Evolutionary conservation across 148 eudicot genomes (phyloP), one percentile per base, ranked within the genome.

Genomic region (Rhododendron williamsianum): DNA sequence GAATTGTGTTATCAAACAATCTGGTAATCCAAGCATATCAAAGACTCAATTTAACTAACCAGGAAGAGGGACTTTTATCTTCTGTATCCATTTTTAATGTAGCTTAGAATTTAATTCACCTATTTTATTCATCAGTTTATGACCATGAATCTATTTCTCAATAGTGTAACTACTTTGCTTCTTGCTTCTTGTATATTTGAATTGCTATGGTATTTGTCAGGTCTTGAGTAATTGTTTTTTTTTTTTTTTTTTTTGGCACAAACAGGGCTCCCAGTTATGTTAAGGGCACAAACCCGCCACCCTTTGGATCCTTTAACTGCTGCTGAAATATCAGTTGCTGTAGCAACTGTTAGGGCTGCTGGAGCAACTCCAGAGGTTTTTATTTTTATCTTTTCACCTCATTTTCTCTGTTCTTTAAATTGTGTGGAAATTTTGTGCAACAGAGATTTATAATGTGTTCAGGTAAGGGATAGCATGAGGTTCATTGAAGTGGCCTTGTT

Each of bases 311-410:
- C 98, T 30, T 87, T 95, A 67, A 88, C 96, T 84, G 92, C 94
- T 81, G 92, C 94, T 83, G 98, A 95, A 87, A 95, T 95, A 85
- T 90, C 93, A 78, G 95, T 95, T 65, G 98, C 98, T 78, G 95
- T 95, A 82, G 96, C 94, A 27, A 93, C 96, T 78, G 98, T 95
- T 85, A 90, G 98, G 87, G 95, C 98, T 49, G 96, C 98, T 87
- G 98, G 98, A 84, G 92, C 94, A 79, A 93, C 96, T 78, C 98
- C 98, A 80, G 94, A 93, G 96, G 98, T 95, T 74, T 12, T 86
- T 71, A 67, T 71, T 23, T 82, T 58, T 4, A 58, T 19, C n/a
- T 21, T 18, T 76, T 71, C 19, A 38, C 38, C 46, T 48, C 45
- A 63, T 51, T 56, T 82, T 67, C 71, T 33, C 12, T 54, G 13